phyloP scores from a whole-genome alignment of 106 monocot genomes.

The Dactylorhiza incarnata region DNA sequence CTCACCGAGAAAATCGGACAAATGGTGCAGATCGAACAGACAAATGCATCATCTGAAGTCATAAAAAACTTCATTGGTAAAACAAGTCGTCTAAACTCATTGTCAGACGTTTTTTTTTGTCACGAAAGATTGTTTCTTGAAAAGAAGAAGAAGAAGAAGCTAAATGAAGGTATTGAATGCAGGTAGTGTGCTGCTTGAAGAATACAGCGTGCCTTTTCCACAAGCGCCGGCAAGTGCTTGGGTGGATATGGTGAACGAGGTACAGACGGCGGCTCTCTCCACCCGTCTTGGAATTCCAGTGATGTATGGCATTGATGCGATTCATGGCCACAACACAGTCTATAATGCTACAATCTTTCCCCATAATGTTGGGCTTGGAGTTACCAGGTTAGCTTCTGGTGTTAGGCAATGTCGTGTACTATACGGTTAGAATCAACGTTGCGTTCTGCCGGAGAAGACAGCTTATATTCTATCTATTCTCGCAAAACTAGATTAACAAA shows the following conservation, averaged over 20 bases:
- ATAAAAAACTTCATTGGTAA: conserved; percentile 26
- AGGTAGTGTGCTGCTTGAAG: conserved; percentile 23
- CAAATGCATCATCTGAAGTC: conserved; percentile 16
- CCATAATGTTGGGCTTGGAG: conserved; percentile 27
- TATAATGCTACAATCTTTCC: conserved; percentile 21
- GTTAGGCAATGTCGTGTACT: too few species aligned
- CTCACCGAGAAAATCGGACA: conserved; percentile 39
- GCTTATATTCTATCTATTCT: too few species aligned
- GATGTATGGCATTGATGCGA: conserved; percentile 24
- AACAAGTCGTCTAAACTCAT: not conserved
- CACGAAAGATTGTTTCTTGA: not conserved
- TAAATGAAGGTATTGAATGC: not conserved
- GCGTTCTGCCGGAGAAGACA: too few species aligned
- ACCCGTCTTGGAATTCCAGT: conserved; percentile 17
- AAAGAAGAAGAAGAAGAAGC: not conserved
- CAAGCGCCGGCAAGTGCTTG: conserved; percentile 15
- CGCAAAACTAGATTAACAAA: too few species aligned
- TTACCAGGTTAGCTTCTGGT: conserved; percentile 17
- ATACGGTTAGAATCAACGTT: too few species aligned
- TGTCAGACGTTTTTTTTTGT: not conserved
- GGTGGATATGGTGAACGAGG: conserved; percentile 23
- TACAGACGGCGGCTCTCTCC: conserved; percentile 19
- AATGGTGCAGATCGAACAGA: conserved; percentile 37
- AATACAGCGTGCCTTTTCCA: conserved; percentile 9
- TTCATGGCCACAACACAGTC: conserved; percentile 23